Evolutionary conservation across 2,329 filamentous ascomycete genomes (phyloP).

Genomic region (Diaporthe destruens): DNA sequence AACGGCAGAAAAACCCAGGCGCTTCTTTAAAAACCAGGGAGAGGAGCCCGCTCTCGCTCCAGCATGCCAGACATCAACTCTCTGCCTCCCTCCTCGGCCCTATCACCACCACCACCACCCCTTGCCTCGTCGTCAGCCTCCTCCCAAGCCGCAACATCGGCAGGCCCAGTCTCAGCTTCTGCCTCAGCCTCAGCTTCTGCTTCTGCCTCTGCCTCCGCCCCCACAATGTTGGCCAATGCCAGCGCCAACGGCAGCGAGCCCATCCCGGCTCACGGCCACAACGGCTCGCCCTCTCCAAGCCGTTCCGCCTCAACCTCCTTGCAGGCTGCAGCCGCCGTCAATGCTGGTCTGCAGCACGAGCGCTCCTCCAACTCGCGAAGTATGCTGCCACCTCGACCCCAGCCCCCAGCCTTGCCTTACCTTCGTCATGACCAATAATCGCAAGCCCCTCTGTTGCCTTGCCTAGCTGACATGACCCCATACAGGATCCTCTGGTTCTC

Average conservation of each 20-base stretch:
- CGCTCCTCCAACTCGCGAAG: slow-evolving; percentile 61
- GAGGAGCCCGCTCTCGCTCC: slow-evolving; percentile 13
- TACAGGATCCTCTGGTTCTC: slow-evolving; percentile 40
- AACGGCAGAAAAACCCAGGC: neutral
- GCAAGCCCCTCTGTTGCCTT: neutral
- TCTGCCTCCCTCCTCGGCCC: slow-evolving; percentile 56
- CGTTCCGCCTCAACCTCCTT: slow-evolving; percentile 78
- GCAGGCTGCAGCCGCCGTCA: slow-evolving; percentile 81
- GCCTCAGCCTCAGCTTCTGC: slow-evolving; percentile 45
- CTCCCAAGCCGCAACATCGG: slow-evolving; percentile 53
- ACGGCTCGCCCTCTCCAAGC: slow-evolving; percentile 63
- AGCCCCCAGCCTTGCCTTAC: too few species aligned
- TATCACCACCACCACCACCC: slow-evolving; percentile 43
- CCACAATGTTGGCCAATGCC: slow-evolving; percentile 51
- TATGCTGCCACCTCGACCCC: slow-evolving; percentile 52
- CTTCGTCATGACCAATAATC: slow-evolving; percentile 46
- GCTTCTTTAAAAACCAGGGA: slow-evolving; percentile 23
- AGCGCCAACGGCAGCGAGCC: slow-evolving; percentile 46
- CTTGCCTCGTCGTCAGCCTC: slow-evolving; percentile 28
- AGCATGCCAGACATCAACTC: slow-evolving; percentile 67
- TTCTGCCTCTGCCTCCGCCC: slow-evolving; percentile 45
- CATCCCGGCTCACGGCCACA: slow-evolving; percentile 49
- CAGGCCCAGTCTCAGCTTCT: neutral
- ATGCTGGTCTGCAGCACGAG: slow-evolving; percentile 79
- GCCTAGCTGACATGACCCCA: slow-evolving; percentile 10